phyloP scores from a whole-genome alignment of 2,329 filamentous ascomycete species.

The Cladosporium velox region DNA sequence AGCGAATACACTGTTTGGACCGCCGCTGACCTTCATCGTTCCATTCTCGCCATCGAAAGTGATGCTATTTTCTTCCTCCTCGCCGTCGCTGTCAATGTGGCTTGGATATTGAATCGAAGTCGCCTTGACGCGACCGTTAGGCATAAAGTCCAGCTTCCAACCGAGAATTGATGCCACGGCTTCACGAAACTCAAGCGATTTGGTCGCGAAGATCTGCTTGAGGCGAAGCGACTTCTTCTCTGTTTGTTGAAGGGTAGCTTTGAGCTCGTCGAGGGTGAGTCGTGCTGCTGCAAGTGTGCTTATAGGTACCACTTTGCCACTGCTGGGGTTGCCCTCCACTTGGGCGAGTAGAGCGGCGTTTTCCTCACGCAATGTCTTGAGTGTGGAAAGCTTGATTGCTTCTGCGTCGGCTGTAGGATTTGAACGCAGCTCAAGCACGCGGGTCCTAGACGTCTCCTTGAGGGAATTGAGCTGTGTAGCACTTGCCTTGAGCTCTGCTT shows the following conservation, averaged over 20 bases:
- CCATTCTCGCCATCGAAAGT: conserved; percentile 92
- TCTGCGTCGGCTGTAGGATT: conserved; percentile 89
- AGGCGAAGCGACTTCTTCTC: conserved; percentile 84
- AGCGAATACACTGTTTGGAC: conserved; percentile 83
- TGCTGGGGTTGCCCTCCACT: conserved; percentile 51
- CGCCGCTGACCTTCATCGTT: conserved; percentile 96
- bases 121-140: conserved; percentile 93
- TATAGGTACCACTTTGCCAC: conserved; percentile 69
- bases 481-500: conserved; percentile 72
- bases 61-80: conserved; percentile 60
- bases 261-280: conserved; percentile 67
- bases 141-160: conserved; percentile 93
- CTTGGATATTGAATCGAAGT: conserved; percentile 78
- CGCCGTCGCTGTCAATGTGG: conserved; percentile 37
- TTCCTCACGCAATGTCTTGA: conserved; percentile 76
- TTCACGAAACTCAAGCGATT: conserved; percentile 92
- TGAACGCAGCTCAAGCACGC: conserved; percentile 81
- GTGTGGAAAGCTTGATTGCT: conserved; percentile 77
- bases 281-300: conserved; percentile 75
- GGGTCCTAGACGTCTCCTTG: conserved; percentile 70
- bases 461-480: conserved; percentile 71
- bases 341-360: conserved; percentile 80
- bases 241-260: conserved; percentile 56
- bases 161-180: conserved; percentile 89
- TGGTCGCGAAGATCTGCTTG: conserved; percentile 89